These are phyloP conservation scores for Eutrema yunnanense DNA, from an alignment of 345 rosid species.

Conservation along the genomic window DNA sequence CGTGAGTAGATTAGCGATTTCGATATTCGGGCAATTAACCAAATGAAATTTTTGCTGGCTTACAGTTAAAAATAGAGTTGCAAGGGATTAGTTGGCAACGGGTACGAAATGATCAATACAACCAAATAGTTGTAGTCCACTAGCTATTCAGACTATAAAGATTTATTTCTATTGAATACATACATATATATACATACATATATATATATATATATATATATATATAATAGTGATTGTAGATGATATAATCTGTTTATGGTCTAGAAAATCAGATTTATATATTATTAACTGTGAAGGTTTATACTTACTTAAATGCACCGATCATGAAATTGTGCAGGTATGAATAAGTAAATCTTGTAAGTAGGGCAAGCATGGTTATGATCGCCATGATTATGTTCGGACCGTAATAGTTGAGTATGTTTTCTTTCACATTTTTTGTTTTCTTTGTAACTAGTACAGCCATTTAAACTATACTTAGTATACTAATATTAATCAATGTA, in stretches of 20 bases:
- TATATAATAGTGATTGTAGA: neutral
- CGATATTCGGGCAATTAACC: neutral
- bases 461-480: neutral
- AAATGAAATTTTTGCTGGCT: neutral
- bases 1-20: too few relatives aligned
- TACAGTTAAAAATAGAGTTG: neutral
- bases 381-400: constrained; percentile 25
- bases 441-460: neutral
- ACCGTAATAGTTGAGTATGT: neutral
- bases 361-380: constrained; percentile 31
- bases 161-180: neutral
- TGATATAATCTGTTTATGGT: too few relatives aligned
- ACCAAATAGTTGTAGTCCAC: neutral
- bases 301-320: neutral
- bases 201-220: neutral
- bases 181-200: too few relatives aligned
- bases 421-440: neutral
- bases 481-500: neutral
- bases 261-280: neutral
- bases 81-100: neutral
- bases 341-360: constrained; percentile 21
- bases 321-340: neutral
- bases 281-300: neutral
- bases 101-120: neutral
- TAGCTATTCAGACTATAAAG: neutral